phyloP scores from a whole-genome alignment of 2,329 filamentous ascomycete genomes.

The Hyphodiscus sp. region DNA sequence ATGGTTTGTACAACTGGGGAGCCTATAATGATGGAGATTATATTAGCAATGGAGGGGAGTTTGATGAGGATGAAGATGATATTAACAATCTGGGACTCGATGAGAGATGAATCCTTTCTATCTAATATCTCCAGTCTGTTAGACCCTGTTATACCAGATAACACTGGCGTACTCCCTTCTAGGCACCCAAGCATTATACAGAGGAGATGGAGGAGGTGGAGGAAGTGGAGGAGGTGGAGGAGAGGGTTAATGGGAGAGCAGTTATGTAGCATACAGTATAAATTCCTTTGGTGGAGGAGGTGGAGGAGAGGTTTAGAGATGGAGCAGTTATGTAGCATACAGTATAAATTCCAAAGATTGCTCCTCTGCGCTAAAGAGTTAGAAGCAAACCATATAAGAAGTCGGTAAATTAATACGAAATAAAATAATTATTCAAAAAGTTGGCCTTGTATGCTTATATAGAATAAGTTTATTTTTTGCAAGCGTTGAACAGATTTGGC shows the following conservation, averaged over 20 bases:
- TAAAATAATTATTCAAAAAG: too few relatives aligned
- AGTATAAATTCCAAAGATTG: conserved; percentile 1
- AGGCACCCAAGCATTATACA: conserved; percentile 3
- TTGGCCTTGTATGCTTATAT: too few relatives aligned
- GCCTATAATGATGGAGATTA: conserved; percentile 1
- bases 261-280: too few relatives aligned
- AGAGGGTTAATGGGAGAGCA: too few relatives aligned
- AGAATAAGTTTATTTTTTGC: too few relatives aligned
- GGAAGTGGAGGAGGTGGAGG: background rate
- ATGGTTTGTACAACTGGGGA: conserved; percentile 1
- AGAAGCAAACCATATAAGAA: too few relatives aligned
- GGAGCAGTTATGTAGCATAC: conserved; percentile 3
- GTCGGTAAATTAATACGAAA: too few relatives aligned
- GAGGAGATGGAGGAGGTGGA: conserved; percentile 1
- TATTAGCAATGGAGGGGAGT: background rate
- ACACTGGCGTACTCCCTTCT: conserved; percentile 4
- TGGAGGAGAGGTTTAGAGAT: background rate
- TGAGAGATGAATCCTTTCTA: conserved; percentile 4
- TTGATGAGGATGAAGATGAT: background rate
- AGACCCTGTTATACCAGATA: conserved; percentile 4
- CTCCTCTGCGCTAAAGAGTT: conserved; percentile 28
- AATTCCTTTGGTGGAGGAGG: too few relatives aligned
- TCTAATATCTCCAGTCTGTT: conserved; percentile 2
- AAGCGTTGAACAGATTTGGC: too few relatives aligned
- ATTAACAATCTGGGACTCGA: conserved; percentile 2